Evolutionary conservation across 2,329 filamentous ascomycete genomes (phyloP), one percentile per base, ranked within the genome.

Genomic region (Pseudopyricularia cyperi): DNA sequence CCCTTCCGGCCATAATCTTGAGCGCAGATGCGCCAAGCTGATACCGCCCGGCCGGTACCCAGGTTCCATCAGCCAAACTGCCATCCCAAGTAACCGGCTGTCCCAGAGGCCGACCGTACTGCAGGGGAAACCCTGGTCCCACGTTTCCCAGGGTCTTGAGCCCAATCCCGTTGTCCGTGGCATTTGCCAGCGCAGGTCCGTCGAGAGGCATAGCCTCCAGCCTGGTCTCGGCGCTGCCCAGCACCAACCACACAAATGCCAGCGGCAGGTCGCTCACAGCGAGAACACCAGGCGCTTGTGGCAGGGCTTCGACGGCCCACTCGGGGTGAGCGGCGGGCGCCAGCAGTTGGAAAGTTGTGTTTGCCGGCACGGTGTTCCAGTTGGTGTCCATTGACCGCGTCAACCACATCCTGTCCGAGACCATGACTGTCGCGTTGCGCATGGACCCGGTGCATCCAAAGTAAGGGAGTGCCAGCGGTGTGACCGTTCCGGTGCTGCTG

Each of bases 361-460:
- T 47, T 5, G n/a, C 24, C 26, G 7, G 2, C 4, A 47, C n/a
- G 22, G 14, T 15, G 8, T 19, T 42, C 11, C 12, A 9, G 14
- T 3, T 47, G 22, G 11, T 2, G 8, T 32, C 28, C 26, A 6
- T 26, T 14, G 46, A 32, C 9, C 30, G 26, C 12, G 30, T 32
- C 5, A 48, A 7, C 3, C 9, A 34, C n/a, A 48, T 48, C 28
- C 46, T 32, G 15, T 62, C 75, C 11, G 73, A 83, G 55, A 75
- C 83, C 0, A 84, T 80, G 61, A 77, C 81, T 52, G 81, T 86
- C 55, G 77, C 82, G 52, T 69, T 83, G 22, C 77, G 84, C 35
- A 83, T 87, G 52, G 83, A 88, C 66, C 79, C 84, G 57, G 73
- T 85, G 56, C 77, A 83, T 52, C 69, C 69, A 32, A 68, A 60